A percentile compares a stretch with the other conserved stretches of the same genome.
phyloP scores from a whole-genome alignment of 2,329 filamentous ascomycete species.

The Fusarium guadeloupense region DNA sequence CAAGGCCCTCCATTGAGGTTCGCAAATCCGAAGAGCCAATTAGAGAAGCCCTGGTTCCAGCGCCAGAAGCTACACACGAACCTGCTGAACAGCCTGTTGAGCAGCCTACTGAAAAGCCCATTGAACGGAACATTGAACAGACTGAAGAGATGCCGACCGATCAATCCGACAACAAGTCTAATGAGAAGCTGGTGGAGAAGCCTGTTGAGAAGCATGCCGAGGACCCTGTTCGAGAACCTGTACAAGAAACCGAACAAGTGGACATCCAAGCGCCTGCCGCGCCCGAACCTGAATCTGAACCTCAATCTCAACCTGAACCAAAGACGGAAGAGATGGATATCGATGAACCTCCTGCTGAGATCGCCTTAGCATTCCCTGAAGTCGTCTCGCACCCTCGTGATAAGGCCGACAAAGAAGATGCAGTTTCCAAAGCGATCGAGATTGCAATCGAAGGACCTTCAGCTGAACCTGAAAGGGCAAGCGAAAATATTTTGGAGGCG shows the following conservation, averaged over 20 bases:
- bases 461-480: constrained; percentile 2
- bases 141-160: not conserved
- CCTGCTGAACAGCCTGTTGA: not conserved
- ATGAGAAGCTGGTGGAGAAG: constrained; percentile 1
- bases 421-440: not conserved
- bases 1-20: not conserved
- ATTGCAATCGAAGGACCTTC: not conserved
- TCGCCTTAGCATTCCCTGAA: constrained; percentile 13
- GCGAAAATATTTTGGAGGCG: constrained; percentile 1
- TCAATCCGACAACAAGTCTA: not conserved
- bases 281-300: no score
- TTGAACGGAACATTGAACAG: not conserved
- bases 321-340: constrained; percentile 56
- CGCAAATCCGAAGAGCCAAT: not conserved
- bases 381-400: constrained; percentile 8
- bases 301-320: constrained; percentile 46
- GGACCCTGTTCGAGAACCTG: not conserved
- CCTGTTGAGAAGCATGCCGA: not conserved
- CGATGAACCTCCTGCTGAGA: constrained; percentile 39
- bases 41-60: not conserved
- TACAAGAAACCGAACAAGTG: not conserved
- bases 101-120: not conserved
- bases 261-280: constrained; percentile 5
- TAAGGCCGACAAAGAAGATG: constrained; percentile 2
- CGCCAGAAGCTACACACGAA: not conserved